Evolutionary conservation across 768 basidiomycete species (phyloP), one percentile per base, ranked within the genome.

Genomic region (Termitomyces sp.): DNA sequence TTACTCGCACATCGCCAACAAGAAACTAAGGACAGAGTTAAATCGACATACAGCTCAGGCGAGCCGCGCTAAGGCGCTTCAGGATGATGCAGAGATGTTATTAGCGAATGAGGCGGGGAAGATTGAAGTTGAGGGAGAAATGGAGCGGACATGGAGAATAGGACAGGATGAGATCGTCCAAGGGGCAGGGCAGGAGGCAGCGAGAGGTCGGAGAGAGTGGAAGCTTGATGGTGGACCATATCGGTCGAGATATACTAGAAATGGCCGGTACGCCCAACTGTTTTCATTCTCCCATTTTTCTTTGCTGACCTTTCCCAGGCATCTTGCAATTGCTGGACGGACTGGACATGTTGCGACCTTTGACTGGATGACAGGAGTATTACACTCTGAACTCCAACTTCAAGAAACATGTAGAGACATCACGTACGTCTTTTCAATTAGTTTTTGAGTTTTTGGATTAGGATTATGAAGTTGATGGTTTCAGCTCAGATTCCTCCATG

Each of bases 321-420:
- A 96, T 71, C 69, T 98, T 54, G 95, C 93, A 0, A 86, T 98
- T 62, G 91, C 84, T 0, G 94, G 94, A 5, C 81, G 79, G 13
- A 79, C 77, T 34, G 95, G 97, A 0, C 94, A 97, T 74, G 86
- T 93, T 18, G 91, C 93, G 3, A 91, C 94, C 0, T 95, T 98
- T 65, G 95, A 98, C 70, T 95, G 92, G 92, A 87, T 91, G 68
- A 85, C 89, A 0, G 94, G 93, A 0, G 83, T 84, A 33, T 73
- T 97, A 27, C 91, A 95, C 67, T 80, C 90, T 5, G 96, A 98
- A 68, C 76, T 98, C 18, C 93, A 96, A 63, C 74, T 98, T 8
- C 84, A 85, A 60, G 96, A 98, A 74, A 93, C 91, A 24, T 92
- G 92, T 66, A 76, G 95, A 63, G 96, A 97, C 69, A 89, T 99